Conservation (phyloP, 2,329 filamentous ascomycete species). For the Zarea fungicola region DNA sequence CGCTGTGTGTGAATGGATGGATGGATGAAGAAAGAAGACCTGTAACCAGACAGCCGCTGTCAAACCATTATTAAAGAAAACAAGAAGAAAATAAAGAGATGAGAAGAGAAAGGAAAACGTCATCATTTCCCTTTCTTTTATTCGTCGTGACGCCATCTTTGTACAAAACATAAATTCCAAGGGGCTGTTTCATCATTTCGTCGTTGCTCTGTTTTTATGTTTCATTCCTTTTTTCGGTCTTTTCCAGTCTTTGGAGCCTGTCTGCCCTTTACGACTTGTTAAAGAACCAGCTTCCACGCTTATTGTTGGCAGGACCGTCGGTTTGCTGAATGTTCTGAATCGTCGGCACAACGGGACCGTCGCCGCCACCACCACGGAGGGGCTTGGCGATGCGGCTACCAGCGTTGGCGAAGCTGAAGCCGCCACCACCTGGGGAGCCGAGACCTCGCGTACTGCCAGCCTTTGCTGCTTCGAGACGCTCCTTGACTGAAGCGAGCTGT, state of each 20-base stretch:
- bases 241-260: no score
- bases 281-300: slow-evolving; percentile 72
- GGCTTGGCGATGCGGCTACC: slow-evolving; percentile 67
- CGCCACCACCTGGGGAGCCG: slow-evolving; percentile 57
- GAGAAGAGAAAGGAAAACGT: no score
- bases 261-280: slow-evolving; percentile 50
- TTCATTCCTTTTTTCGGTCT: no score
- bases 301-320: slow-evolving; percentile 46
- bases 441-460: slow-evolving; percentile 83
- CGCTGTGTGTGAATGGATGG: not conserved
- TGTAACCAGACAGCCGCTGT: slow-evolving; percentile 7
- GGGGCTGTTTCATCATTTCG: slow-evolving; percentile 9
- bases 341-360: slow-evolving; percentile 45
- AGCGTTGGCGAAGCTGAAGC: slow-evolving; percentile 64
- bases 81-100: not conserved
- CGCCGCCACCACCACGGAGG: slow-evolving; percentile 54
- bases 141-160: not conserved
- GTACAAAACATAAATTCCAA: not conserved
- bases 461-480: slow-evolving; percentile 93
- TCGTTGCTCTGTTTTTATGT: no score
- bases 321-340: slow-evolving; percentile 56
- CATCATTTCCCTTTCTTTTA: slow-evolving; percentile 1
- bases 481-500: slow-evolving; percentile 94
- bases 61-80: slow-evolving; percentile 6
- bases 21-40: not conserved